Base-by-base conservation (phyloP, 345 rosid species). In the Jatropha curcas region DNA sequence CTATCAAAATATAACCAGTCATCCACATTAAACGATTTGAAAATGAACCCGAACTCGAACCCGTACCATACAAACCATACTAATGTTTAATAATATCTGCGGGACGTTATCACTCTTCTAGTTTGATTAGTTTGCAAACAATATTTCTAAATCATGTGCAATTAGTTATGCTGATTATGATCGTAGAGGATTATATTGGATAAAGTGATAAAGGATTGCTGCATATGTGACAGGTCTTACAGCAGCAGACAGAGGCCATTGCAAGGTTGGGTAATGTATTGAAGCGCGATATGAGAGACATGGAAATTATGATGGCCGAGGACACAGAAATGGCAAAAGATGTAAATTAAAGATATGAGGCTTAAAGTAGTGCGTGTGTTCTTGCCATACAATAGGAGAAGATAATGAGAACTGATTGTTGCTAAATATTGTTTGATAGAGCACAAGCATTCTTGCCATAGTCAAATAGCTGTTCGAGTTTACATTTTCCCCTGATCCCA, bases 221-320 rank as follows among this genome's bases (percentile, higher is more conserved):
- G n/a, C n/a, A n/a, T n/a, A 62, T 48, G 8, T 71, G 8, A 53
- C 67, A 74, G 79, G 99, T 92, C 56, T 77, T 95, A 75, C 99
- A 95, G 64, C 96, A 88, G 63, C 97, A 92, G 84, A 93, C 97
- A 1, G 93, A 88, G 78, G 98, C 99, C 56, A 85, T 93, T 28
- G 94, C 93, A 51, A 88, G 92, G 77, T 90, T 95, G 41, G 94
- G 91, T 48, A 88, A 75, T 17, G 92, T 92, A 56, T 81, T 94
- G 82, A 91, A 90, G 86, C 88, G 98, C 45, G 94, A 92, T 81
- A 71, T 88, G 67, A 85, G 97, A 74, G 87, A 93, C 75, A 85
- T 82, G 88, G 95, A 93, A 71, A 91, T 95, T 58, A 93, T 95
- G 65, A 89, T 92, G 92, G 80, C 94, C 0, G 99, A 90, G 83